Evolutionary conservation across 108 stramenopile genomes (phyloP).

Genomic region (Nannochloropsis granulata): DNA sequence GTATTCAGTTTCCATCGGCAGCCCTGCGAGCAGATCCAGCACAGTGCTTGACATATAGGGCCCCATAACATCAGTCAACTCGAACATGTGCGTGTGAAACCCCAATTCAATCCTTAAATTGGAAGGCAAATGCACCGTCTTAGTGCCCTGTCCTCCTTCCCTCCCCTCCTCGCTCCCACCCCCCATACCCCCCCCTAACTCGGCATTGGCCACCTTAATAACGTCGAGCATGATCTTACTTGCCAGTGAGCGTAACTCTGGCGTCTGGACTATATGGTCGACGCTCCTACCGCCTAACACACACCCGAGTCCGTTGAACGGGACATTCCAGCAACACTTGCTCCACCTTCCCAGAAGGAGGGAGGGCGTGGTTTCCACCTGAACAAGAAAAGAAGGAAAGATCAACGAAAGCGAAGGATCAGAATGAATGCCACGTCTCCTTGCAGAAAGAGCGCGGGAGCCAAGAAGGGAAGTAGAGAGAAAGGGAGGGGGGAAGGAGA

Average conservation of each 20-base stretch:
- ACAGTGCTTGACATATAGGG: not conserved
- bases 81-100: not conserved
- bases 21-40: not conserved
- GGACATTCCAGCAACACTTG: not conserved
- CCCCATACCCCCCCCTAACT: not conserved
- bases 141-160: not conserved
- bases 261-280: not conserved
- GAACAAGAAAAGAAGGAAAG: not conserved
- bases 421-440: too few species aligned
- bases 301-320: not conserved
- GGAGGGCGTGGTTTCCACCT: not conserved
- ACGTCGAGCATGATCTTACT: not conserved
- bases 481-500: not conserved
- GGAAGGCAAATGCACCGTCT: too few species aligned
- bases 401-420: too few species aligned
- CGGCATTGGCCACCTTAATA: not conserved
- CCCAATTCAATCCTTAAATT: not conserved
- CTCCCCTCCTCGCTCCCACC: not conserved
- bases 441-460: not conserved
- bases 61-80: not conserved
- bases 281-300: not conserved
- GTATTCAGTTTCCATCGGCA: not conserved
- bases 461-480: not conserved
- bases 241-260: not conserved
- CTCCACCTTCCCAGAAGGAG: not conserved